Evolutionary conservation across 495 filamentous ascomycete species (phyloP).

Genomic region (Apodospora peruviana): DNA sequence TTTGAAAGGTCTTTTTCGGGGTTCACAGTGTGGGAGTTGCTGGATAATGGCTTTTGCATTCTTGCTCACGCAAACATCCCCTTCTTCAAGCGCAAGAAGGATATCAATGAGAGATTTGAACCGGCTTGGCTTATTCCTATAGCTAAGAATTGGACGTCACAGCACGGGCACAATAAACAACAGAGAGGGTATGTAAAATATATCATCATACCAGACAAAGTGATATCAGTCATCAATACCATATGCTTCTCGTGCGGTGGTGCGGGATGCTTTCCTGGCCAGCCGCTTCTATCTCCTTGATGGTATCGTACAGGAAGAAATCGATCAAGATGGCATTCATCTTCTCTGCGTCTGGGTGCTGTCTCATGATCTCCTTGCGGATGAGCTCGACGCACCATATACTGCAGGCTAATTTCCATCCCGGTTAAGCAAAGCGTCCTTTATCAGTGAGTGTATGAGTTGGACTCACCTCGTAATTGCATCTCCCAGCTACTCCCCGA

Average conservation of each 20-base stretch:
- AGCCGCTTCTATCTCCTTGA: conserved; percentile 70
- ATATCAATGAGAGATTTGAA: no score
- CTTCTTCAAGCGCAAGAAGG: no score
- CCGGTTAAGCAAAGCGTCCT: neutral
- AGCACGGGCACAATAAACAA: no score
- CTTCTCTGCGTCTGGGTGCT: conserved; percentile 61
- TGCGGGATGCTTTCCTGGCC: conserved; percentile 68
- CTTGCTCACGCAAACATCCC: no score
- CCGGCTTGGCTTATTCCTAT: no score
- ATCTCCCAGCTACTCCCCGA: conserved; percentile 77
- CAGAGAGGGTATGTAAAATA: no score
- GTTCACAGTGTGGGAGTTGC: no score
- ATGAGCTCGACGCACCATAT: conserved; percentile 95
- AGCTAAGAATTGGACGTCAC: no score
- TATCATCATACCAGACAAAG: no score
- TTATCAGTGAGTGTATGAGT: neutral
- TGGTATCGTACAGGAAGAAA: conserved; percentile 92
- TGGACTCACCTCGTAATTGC: conserved; percentile 69
- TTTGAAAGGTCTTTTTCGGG: no score
- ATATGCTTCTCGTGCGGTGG: conserved; percentile 90
- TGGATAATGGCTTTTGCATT: no score
- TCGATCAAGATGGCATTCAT: conserved; percentile 93
- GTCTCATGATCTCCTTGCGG: conserved; percentile 67
- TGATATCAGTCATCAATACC: no score
- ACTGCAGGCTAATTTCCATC: conserved; percentile 52